Evolutionary conservation across 129 eudicot species (phyloP).

Genomic region (Flaveria trinervia): DNA sequence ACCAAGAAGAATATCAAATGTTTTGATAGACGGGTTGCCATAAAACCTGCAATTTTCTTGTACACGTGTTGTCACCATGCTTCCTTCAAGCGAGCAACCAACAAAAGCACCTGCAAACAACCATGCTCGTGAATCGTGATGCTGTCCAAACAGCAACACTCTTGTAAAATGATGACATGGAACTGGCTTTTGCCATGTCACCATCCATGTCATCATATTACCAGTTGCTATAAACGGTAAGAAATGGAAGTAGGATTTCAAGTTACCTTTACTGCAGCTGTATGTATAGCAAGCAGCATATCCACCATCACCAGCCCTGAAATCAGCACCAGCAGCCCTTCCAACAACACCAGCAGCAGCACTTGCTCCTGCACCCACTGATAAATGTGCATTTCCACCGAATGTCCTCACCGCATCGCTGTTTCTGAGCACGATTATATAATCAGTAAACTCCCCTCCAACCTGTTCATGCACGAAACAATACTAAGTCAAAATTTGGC

Average conservation of each 20-base stretch:
- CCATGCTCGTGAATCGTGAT: neutral
- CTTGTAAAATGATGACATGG: neutral
- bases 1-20: slow-evolving; percentile 73
- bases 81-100: slow-evolving; percentile 70
- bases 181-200: neutral
- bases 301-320: slow-evolving; percentile 77
- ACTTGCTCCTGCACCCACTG: slow-evolving; percentile 65
- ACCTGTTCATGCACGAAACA: slow-evolving; percentile 38
- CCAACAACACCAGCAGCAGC: slow-evolving; percentile 71
- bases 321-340: slow-evolving; percentile 68
- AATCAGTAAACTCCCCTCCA: slow-evolving; percentile 73
- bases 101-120: slow-evolving; percentile 62
- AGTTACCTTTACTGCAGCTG: slow-evolving; percentile 71
- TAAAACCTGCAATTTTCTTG: slow-evolving; percentile 62
- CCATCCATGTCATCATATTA: neutral
- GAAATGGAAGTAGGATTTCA: slow-evolving; percentile 3
- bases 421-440: slow-evolving; percentile 60
- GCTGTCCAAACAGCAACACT: neutral
- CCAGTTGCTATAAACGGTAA: neutral
- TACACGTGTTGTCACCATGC: slow-evolving; percentile 49
- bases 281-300: slow-evolving; percentile 74
- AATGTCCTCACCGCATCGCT: slow-evolving; percentile 55
- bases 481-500: neutral
- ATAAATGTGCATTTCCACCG: slow-evolving; percentile 63
- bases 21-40: slow-evolving; percentile 51